Evolutionary conservation across 1,139 yeast species (phyloP), one percentile per base, ranked within the genome.

Genomic region (Suhomyces yuchorum): DNA sequence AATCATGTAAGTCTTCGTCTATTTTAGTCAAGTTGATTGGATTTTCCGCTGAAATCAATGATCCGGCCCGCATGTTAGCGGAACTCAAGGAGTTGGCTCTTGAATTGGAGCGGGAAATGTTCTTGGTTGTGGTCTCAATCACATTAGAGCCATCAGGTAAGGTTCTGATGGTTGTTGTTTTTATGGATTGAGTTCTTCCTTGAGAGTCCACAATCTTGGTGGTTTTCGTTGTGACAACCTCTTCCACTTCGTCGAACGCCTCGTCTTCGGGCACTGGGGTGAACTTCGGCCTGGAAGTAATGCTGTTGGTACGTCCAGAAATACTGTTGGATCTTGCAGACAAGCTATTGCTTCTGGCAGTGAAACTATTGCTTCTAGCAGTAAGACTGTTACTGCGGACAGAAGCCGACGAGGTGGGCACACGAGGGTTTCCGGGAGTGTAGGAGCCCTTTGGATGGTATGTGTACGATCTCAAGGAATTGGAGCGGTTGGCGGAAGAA

Each of bases 101-200:
- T 8, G 76, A 71, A 44, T 61, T 67, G 23, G 64, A 55, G 36
- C 79, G 59, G 6, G 77, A 70, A 15, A 74, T 69, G 48, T 74
- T 75, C 49, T 70, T 74, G 15, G 78, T 73, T 24, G 75, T 71
- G 3, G 78, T 75, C 56, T 75, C 79, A 44, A 73, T 71, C 32
- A 74, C 65, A 47, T 71, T 74, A 35, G 78, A 71, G 2, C 80
- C 80, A 55, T 75, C 80, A 3, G 78, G 73, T 42, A 73, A 56
- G 1, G 71, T 67, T 51, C 68, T 67, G 36, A 70, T 65, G 9
- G 77, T 74, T 53, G 74, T 71, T 6, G 77, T 73, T 22, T 79
- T 75, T 37, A 75, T 67, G 4, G 78, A 72, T 48, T 62, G 70
- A 2, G 75, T 70, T 51, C 79, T 60, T 7, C 80, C 80, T 37